A percentile compares a stretch with the other conserved stretches of the same genome.
Evolutionary conservation across 2,329 filamentous ascomycete species (phyloP).

Genomic region (Tothia fuscella): DNA sequence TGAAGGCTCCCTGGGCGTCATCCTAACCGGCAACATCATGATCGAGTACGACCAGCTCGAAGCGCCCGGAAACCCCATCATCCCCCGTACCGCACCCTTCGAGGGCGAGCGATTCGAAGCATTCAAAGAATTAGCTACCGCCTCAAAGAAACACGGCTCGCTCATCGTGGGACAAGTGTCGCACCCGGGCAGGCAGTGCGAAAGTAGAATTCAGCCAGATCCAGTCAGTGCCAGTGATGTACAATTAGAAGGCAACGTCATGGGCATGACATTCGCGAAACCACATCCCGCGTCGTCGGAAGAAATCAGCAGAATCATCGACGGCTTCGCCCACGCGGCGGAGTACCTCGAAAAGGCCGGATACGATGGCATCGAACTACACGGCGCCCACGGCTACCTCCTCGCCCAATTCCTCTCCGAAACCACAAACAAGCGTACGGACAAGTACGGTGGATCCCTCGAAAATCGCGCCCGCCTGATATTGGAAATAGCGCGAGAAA

Average conservation of each 20-base stretch:
- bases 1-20: constrained; percentile 42
- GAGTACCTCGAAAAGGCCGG: constrained; percentile 52
- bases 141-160: constrained; percentile 43
- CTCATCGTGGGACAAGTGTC: constrained; percentile 49
- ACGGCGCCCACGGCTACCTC: constrained; percentile 70
- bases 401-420: constrained; percentile 59
- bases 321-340: constrained; percentile 49
- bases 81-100: constrained; percentile 40
- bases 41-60: constrained; percentile 49
- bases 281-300: constrained; percentile 21
- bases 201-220: constrained; percentile 32
- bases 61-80: constrained; percentile 45
- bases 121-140: constrained; percentile 45
- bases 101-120: constrained; percentile 47
- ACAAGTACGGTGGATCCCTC: constrained; percentile 55
- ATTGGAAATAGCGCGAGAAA: constrained; percentile 41
- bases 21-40: constrained; percentile 54
- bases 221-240: constrained; percentile 41
- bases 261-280: constrained; percentile 24
- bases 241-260: constrained; percentile 26
- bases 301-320: constrained; percentile 40
- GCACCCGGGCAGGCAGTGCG: constrained; percentile 49
- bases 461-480: constrained; percentile 60
- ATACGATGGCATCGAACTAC: constrained; percentile 69
- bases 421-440: constrained; percentile 53